Conservation (phyloP, 495 filamentous ascomycete species). For the Aspergillus olivimuriae region DNA sequence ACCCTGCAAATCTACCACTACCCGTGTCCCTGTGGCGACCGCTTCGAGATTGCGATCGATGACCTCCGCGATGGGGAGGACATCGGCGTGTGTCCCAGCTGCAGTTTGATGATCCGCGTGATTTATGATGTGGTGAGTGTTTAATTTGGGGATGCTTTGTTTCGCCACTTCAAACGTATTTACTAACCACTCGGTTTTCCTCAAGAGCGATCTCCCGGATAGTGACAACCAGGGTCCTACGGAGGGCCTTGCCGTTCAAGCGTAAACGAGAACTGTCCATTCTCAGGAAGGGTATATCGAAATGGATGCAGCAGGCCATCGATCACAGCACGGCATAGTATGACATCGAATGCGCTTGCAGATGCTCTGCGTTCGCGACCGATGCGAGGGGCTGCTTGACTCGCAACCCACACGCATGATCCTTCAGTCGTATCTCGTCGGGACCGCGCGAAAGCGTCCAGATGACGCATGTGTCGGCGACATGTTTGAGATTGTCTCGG, state of each 20-base stretch:
- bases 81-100: constrained; percentile 92
- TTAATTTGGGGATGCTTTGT: no score
- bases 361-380: no score
- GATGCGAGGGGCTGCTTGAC: no score
- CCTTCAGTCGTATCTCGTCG: no score
- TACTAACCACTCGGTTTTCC: constrained; percentile 1
- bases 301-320: no score
- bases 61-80: constrained; percentile 87
- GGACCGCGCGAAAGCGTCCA: no score
- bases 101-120: constrained; percentile 90
- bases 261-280: constrained; percentile 26
- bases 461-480: no score
- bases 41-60: constrained; percentile 83
- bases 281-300: no score
- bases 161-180: background rate
- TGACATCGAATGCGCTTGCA: no score
- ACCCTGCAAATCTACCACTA: constrained; percentile 83
- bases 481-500: no score
- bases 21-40: constrained; percentile 94
- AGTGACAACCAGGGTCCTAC: constrained; percentile 26
- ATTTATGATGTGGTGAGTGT: constrained; percentile 85
- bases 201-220: constrained; percentile 39
- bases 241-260: constrained; percentile 33
- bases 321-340: no score
- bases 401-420: no score